Conservation (phyloP, 208 protist genomes). For the Tritrichomonas foetus region DNA sequence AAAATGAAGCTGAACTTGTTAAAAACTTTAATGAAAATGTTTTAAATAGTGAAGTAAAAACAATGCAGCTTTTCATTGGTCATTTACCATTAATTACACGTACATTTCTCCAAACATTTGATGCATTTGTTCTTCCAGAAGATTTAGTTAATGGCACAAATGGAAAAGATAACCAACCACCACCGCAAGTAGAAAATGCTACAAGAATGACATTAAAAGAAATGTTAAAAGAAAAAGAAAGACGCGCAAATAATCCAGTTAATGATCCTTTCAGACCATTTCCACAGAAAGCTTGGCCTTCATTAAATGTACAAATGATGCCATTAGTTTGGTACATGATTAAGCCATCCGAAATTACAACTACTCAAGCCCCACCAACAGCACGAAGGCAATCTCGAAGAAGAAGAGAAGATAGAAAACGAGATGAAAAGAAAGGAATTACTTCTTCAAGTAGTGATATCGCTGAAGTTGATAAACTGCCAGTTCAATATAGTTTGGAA, state of each 20-base stretch:
- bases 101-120: background rate
- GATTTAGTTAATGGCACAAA: background rate
- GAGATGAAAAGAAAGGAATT: background rate
- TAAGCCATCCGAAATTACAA: too few species aligned
- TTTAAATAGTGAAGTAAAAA: background rate
- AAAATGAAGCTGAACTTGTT: background rate
- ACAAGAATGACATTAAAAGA: constrained; percentile 23
- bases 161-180: background rate
- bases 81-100: background rate
- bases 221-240: background rate
- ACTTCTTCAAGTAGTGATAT: too few species aligned
- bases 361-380: too few species aligned
- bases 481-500: background rate
- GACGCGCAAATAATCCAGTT: background rate
- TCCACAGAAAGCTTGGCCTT: background rate
- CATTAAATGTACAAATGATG: background rate
- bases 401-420: background rate
- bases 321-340: background rate
- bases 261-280: background rate
- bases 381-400: background rate
- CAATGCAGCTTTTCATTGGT: background rate
- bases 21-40: background rate
- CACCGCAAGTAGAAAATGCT: too few species aligned
- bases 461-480: too few species aligned
- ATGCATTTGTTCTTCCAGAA: background rate